Conservation (phyloP, 192 early-diverging fungal genomes). For the Umbelopsis ramanniana region DNA sequence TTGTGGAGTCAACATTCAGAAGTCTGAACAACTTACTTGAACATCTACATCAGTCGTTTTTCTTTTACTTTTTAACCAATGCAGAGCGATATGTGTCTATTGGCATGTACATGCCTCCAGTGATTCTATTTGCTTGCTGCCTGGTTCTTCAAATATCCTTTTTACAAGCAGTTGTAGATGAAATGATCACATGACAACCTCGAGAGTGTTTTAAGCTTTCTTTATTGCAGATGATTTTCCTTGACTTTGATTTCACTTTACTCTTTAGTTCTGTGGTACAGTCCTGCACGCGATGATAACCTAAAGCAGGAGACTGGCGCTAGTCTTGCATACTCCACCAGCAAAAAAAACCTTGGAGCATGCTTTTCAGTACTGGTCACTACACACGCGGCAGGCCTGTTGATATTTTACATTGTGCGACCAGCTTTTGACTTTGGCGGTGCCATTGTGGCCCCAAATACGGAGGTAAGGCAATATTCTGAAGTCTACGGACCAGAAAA, state of each 20-base stretch:
- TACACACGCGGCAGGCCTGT: slow-evolving; percentile 37
- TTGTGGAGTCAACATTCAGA: slow-evolving; percentile 81
- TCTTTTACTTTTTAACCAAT: slow-evolving; percentile 93
- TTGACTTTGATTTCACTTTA: slow-evolving; percentile 37
- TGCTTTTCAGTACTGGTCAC: slow-evolving; percentile 36
- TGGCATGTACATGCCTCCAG: slow-evolving; percentile 86
- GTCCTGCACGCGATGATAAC: slow-evolving; percentile 33
- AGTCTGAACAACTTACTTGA: slow-evolving; percentile 93
- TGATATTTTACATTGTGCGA: slow-evolving; percentile 40
- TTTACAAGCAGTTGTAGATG: slow-evolving; percentile 38
- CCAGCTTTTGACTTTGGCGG: slow-evolving; percentile 23
- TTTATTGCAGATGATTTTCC: slow-evolving; percentile 33
- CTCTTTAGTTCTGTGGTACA: slow-evolving; percentile 48
- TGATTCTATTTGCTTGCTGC: slow-evolving; percentile 75
- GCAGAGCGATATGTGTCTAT: slow-evolving; percentile 83
- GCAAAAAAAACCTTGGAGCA: slow-evolving; percentile 30
- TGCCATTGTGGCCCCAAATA: background rate
- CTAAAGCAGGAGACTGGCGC: slow-evolving; percentile 28
- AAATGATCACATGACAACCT: slow-evolving; percentile 42
- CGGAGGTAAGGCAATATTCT: slow-evolving; percentile 23
- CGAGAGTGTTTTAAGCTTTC: slow-evolving; percentile 36
- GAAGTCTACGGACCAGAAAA: background rate
- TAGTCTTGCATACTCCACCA: slow-evolving; percentile 32
- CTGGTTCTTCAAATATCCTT: slow-evolving; percentile 73
- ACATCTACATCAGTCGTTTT: slow-evolving; percentile 94